These are phyloP conservation scores for Suillus fuscotomentosus DNA, from an alignment of 768 basidiomycete species.

Conservation along the genomic window DNA sequence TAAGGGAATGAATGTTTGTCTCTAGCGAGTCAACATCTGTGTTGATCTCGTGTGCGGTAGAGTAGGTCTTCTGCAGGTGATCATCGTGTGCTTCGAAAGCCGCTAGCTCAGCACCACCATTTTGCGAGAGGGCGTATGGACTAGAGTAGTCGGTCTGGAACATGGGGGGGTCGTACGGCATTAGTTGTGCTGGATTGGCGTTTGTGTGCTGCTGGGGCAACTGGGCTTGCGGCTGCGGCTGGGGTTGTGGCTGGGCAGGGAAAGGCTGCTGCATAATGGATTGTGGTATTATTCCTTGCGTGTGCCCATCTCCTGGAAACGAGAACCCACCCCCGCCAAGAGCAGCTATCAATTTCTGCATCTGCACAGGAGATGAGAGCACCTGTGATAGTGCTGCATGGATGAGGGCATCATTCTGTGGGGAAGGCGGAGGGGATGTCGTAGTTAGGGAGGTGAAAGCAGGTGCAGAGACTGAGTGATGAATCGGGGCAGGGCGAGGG, in stretches of 20 bases:
- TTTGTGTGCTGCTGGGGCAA: not conserved
- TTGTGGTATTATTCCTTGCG: constrained; percentile 15
- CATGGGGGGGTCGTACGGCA: constrained; percentile 22
- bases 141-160: constrained; percentile 18
- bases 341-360: constrained; percentile 55
- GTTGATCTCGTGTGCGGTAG: constrained; percentile 61
- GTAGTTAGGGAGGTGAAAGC: constrained; percentile 5
- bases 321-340: constrained; percentile 21
- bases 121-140: constrained; percentile 24
- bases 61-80: constrained; percentile 56
- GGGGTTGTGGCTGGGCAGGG: constrained; percentile 14
- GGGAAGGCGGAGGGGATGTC: constrained; percentile 5
- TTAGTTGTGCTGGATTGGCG: constrained; percentile 15
- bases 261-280: constrained; percentile 23
- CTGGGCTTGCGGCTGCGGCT: constrained; percentile 16
- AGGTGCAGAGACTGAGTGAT: constrained; percentile 1
- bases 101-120: constrained; percentile 26
- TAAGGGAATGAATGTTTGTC: constrained; percentile 65
- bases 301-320: constrained; percentile 3
- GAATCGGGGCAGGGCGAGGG: constrained; percentile 19
- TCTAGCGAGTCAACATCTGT: constrained; percentile 72
- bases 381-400: constrained; percentile 53
- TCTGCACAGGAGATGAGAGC: constrained; percentile 47
- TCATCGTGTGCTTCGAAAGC: constrained; percentile 37
- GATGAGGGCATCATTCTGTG: constrained; percentile 41